phyloP scores from a whole-genome alignment of 2,329 filamentous ascomycete species.

The Tolypocladium sp. region DNA sequence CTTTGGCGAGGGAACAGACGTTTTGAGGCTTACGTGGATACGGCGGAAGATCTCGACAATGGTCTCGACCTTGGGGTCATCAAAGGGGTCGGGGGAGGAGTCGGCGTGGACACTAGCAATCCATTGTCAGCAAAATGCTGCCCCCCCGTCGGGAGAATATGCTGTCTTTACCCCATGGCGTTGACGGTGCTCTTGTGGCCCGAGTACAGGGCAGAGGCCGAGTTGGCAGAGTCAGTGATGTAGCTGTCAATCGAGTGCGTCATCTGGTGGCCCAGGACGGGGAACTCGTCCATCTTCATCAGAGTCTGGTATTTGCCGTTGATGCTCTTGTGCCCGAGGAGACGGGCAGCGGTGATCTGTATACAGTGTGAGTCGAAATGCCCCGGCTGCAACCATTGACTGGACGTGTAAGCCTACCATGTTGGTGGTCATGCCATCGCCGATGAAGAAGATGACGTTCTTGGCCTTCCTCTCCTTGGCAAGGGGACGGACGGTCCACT shows the following conservation, averaged over 20 bases:
- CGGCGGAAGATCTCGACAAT: conserved; percentile 71
- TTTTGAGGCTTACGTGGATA: conserved; percentile 43
- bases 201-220: conserved; percentile 69
- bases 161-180: conserved; percentile 50
- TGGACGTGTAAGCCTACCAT: conserved; percentile 33
- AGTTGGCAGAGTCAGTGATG: conserved; percentile 83
- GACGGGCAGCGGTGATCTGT: conserved; percentile 67
- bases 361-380: conserved; percentile 3
- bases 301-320: conserved; percentile 75
- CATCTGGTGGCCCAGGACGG: conserved; percentile 81
- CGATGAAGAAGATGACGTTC: conserved; percentile 81
- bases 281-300: conserved; percentile 74
- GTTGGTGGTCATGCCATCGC: conserved; percentile 65
- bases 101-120: conserved; percentile 60
- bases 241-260: conserved; percentile 78
- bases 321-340: conserved; percentile 73
- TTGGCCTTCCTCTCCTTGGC: conserved; percentile 65
- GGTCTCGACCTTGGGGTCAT: conserved; percentile 81
- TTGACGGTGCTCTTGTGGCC: conserved; percentile 82
- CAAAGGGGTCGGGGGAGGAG: conserved; percentile 61
- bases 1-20: neutral
- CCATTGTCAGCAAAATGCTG: neutral
- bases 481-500: conserved; percentile 68
- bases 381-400: neutral
- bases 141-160: neutral